Percentiles rank a stretch among this genome's conserved stretches.
phyloP scores from a whole-genome alignment of 371 early-diverging fungal genomes.

The Amoeboaphelidium protococcarum region DNA sequence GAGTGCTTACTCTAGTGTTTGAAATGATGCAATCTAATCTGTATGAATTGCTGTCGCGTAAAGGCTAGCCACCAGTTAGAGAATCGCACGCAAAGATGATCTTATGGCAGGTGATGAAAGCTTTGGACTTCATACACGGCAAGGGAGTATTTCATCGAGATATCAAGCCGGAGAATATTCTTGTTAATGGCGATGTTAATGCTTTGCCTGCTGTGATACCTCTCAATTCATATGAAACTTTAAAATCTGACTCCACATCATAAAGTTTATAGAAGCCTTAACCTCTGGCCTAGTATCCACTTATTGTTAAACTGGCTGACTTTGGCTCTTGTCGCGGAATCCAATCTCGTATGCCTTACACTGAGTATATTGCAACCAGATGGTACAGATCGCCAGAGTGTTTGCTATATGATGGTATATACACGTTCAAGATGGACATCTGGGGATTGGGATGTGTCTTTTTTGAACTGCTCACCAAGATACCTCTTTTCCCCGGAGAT shows the following conservation, averaged over 20 bases:
- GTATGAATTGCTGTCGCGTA: slow-evolving; percentile 25
- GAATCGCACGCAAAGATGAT: slow-evolving; percentile 19
- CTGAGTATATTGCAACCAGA: slow-evolving; percentile 34
- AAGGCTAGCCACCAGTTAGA: slow-evolving; percentile 12
- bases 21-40: slow-evolving; percentile 33
- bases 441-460: slow-evolving; percentile 37
- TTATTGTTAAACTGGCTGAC: slow-evolving; percentile 28
- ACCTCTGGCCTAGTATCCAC: slow-evolving; percentile 19
- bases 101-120: slow-evolving; percentile 27
- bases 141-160: slow-evolving; percentile 39
- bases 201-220: too few relatives aligned
- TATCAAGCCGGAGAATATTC: slow-evolving; percentile 25
- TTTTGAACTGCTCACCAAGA: slow-evolving; percentile 21
- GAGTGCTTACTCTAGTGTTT: slow-evolving; percentile 28
- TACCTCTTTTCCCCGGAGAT: slow-evolving; percentile 33
- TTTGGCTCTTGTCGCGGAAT: slow-evolving; percentile 38
- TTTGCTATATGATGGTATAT: slow-evolving; percentile 23
- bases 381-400: slow-evolving; percentile 38
- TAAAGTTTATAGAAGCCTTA: slow-evolving; percentile 20
- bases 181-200: not conserved
- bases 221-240: not conserved
- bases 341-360: slow-evolving; percentile 24
- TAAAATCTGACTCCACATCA: not conserved
- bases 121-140: slow-evolving; percentile 20
- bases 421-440: slow-evolving; percentile 29